A percentile compares a stretch with the other conserved stretches of the same genome.
Evolutionary conservation across 2,329 filamentous ascomycete species (phyloP).

Genomic region (Pyrenochaeta sp.): DNA sequence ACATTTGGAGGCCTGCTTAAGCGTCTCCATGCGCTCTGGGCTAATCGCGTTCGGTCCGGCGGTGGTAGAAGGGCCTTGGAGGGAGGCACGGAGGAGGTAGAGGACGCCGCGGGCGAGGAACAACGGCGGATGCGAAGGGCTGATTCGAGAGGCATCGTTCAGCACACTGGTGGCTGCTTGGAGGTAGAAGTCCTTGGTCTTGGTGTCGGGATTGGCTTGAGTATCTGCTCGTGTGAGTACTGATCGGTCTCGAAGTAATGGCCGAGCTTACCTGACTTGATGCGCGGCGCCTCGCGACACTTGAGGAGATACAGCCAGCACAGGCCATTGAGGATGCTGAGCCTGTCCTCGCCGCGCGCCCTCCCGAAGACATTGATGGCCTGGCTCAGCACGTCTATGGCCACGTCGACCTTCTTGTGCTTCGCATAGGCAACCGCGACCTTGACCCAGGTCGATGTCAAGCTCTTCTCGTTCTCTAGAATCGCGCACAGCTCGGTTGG

Average conservation of each 20-base stretch:
- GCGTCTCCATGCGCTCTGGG: slow-evolving; percentile 76
- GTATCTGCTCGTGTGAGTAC: slow-evolving; percentile 43
- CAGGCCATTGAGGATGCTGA: slow-evolving; percentile 82
- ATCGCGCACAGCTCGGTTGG: slow-evolving; percentile 94
- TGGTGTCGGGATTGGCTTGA: slow-evolving; percentile 69
- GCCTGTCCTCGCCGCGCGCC: slow-evolving; percentile 78
- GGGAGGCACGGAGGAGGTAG: slow-evolving; percentile 84
- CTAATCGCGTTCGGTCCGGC: slow-evolving; percentile 70
- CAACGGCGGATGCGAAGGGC: slow-evolving; percentile 88
- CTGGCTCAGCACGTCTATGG: slow-evolving; percentile 74
- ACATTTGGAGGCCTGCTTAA: slow-evolving; percentile 86
- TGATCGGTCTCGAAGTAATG: background rate
- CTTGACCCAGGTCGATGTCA: slow-evolving; percentile 97
- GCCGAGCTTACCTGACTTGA: slow-evolving; percentile 61
- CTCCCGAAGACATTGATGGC: slow-evolving; percentile 76
- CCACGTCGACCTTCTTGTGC: slow-evolving; percentile 89
- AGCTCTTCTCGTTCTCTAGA: slow-evolving; percentile 91
- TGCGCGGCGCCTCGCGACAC: slow-evolving; percentile 79
- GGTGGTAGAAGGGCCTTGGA: slow-evolving; percentile 77
- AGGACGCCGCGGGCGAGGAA: slow-evolving; percentile 92
- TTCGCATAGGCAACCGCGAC: slow-evolving; percentile 97
- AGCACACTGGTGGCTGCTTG: slow-evolving; percentile 88
- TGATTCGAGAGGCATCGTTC: slow-evolving; percentile 95
- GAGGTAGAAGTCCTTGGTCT: slow-evolving; percentile 93
- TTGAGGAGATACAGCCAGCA: slow-evolving; percentile 94